These are phyloP conservation scores for Clitocybe nebularis DNA, from an alignment of 1,284 basidiomycete genomes.

Conservation along the genomic window DNA sequence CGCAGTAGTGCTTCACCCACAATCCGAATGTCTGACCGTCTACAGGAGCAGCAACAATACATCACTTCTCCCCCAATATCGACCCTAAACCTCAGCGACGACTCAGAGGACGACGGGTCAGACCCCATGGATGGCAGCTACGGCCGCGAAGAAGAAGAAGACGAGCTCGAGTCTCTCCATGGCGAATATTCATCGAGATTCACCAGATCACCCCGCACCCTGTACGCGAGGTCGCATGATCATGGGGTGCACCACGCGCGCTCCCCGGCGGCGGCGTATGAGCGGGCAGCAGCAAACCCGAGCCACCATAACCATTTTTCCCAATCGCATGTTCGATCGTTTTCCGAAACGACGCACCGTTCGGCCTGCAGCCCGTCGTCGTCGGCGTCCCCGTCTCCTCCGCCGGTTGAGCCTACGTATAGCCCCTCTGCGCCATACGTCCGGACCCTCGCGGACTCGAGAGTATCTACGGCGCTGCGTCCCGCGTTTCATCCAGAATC, in stretches of 20 bases:
- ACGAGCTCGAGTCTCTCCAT: constrained; percentile 17
- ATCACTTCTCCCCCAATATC: constrained; percentile 21
- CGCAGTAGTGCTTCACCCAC: constrained; percentile 7
- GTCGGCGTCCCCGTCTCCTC: constrained; percentile 15
- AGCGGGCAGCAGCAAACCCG: constrained; percentile 1
- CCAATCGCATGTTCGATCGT: constrained; percentile 14
- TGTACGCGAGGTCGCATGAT: not conserved
- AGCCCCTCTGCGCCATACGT: constrained; percentile 27
- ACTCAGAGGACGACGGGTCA: constrained; percentile 21
- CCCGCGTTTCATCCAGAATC: constrained; percentile 24
- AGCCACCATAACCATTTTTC: constrained; percentile 7
- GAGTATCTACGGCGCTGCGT: constrained; percentile 29
- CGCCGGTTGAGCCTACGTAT: constrained; percentile 19
- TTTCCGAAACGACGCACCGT: not conserved
- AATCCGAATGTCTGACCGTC: not conserved
- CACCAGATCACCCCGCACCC: not conserved
- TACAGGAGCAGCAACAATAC: constrained; percentile 1
- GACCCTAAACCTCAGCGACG: constrained; percentile 20
- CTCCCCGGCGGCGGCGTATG: constrained; percentile 1
- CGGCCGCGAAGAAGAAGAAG: constrained; percentile 14
- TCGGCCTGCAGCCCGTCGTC: constrained; percentile 8
- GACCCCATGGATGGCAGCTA: constrained; percentile 12
- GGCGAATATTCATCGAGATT: constrained; percentile 9
- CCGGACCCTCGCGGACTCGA: constrained; percentile 23
- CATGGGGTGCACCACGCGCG: not conserved